These are phyloP conservation scores for Dactylonectria macrodidyma DNA, from an alignment of 2,329 filamentous ascomycete species.

Conservation along the genomic window DNA sequence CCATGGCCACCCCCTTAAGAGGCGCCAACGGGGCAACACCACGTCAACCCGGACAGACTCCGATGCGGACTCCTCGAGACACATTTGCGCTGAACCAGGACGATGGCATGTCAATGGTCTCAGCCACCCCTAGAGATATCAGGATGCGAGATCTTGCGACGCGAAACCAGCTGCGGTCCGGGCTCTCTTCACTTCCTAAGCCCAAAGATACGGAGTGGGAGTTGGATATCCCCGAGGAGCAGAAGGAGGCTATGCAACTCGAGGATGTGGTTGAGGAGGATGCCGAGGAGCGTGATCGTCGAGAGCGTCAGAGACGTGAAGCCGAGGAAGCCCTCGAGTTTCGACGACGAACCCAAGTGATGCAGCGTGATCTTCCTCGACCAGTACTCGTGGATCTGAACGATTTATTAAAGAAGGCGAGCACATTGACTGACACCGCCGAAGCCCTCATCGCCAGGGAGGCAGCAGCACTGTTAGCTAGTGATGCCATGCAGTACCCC, in stretches of 20 bases:
- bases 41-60: slow-evolving; percentile 81
- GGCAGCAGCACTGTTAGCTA: slow-evolving; percentile 82
- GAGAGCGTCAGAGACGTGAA: slow-evolving; percentile 81
- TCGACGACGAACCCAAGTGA: slow-evolving; percentile 88
- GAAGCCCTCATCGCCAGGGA: slow-evolving; percentile 82
- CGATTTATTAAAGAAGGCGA: slow-evolving; percentile 75
- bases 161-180: slow-evolving; percentile 77
- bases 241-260: slow-evolving; percentile 68
- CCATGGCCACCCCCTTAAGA: slow-evolving; percentile 90
- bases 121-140: slow-evolving; percentile 83
- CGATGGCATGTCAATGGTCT: slow-evolving; percentile 76
- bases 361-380: slow-evolving; percentile 86
- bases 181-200: slow-evolving; percentile 88
- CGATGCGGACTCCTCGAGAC: slow-evolving; percentile 90
- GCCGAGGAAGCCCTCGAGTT: slow-evolving; percentile 84
- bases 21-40: slow-evolving; percentile 77
- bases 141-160: slow-evolving; percentile 78
- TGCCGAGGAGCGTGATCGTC: slow-evolving; percentile 81
- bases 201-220: slow-evolving; percentile 97
- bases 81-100: slow-evolving; percentile 86
- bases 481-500: slow-evolving; percentile 84
- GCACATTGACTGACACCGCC: slow-evolving; percentile 73
- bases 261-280: slow-evolving; percentile 69
- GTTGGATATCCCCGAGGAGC: slow-evolving; percentile 89
- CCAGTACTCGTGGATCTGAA: slow-evolving; percentile 81